Evolutionary conservation across 441 rosid genomes (phyloP), one percentile per base, ranked within the genome.

Genomic region (Pelargonium cotyledonis): DNA sequence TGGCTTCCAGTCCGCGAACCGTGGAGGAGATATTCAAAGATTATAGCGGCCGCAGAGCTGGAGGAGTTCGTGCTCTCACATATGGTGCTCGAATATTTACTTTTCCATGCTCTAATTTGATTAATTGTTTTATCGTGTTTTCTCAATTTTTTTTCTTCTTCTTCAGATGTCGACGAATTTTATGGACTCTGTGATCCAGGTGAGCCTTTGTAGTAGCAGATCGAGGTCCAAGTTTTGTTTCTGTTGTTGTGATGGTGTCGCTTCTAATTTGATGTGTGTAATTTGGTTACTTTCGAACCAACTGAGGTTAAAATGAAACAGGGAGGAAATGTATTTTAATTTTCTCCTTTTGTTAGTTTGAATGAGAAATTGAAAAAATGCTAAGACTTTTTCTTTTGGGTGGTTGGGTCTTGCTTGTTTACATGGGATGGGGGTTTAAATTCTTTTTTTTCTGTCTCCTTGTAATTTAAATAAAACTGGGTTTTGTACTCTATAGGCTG

Each of bases 171-270:
- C 70, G 88, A 85, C 78, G 91, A 89, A 76, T 91, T 94, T 66
- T 94, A 81, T 85, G 91, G 88, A 74, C 89, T 85, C 80, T 91
- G 98, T 65, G 96, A 94, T 82, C 98, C 98, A 44, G 97, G 98
- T 89, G 79, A 73, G 95, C 82, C 69, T 9, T 26, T 12, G 67
- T 40, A 55, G 61, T 55, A 5, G 8, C 61, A 55, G 61, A 55
- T 55, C 61, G 61, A n/a, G 23, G 61, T 55, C 7, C 16, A 55
- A n/a, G 58, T 55, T 55, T 55, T 55, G 61, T 55, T 55, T 55
- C 8, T 47, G 53, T 40, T 23, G 12, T 63, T 38, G 8, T 38
- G 41, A 38, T 38, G 41, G 41, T 38, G 41, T 38, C 3, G 41
- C 41, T 38, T 38, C 8, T 38, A 38, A 38, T 38, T 38, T 41